Evolutionary conservation across 192 early-diverging fungal species (phyloP), one percentile per base, ranked within the genome.

Genomic region (Mortierella antarctica): DNA sequence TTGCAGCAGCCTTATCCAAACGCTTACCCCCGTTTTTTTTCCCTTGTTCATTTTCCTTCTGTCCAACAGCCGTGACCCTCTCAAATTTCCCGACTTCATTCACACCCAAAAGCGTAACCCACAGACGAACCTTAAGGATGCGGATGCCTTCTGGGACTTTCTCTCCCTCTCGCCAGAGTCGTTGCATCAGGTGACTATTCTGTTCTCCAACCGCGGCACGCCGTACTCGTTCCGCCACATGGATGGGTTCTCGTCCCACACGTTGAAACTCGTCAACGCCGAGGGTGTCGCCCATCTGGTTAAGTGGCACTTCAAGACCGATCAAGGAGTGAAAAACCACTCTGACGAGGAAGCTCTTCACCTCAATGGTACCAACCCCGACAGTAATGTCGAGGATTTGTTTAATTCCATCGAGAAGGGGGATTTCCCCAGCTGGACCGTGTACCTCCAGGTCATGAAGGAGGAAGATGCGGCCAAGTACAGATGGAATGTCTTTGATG

Each of bases 291-390:
- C 83, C 82, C 83, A 84, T 42, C 93, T 93, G 58, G 93, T 93
- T 87, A 96, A 96, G 87, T 94, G 93, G 90, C 95, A 96, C 86
- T 94, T 90, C 86, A 91, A 88, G 73, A 92, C 93, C 59, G 86
- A 92, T 73, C 91, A 91, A 73, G 95, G 95, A 42, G 88, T 91
- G 85, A 91, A 94, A 86, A 92, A 90, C 87, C 72, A 91, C 31
- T 76, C 79, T 23, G 86, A 82, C 47, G 89, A 87, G 56, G 88
- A 94, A 62, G 93, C 93, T 50, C 78, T 67, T 44, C 67, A 84
- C 47, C 64, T 93, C 20, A 86, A 86, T 52, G 85, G 87, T 40
- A 73, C 80, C 53, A 87, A 95, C 69, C 94, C 95, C 45, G 93
- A 96, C 83, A 93, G 88, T 54, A 81, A 86, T 53, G 91, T 89